These are phyloP conservation scores for Aphanomyces invadans DNA, from an alignment of 352 stramenopile genomes.

Conservation along the genomic window DNA sequence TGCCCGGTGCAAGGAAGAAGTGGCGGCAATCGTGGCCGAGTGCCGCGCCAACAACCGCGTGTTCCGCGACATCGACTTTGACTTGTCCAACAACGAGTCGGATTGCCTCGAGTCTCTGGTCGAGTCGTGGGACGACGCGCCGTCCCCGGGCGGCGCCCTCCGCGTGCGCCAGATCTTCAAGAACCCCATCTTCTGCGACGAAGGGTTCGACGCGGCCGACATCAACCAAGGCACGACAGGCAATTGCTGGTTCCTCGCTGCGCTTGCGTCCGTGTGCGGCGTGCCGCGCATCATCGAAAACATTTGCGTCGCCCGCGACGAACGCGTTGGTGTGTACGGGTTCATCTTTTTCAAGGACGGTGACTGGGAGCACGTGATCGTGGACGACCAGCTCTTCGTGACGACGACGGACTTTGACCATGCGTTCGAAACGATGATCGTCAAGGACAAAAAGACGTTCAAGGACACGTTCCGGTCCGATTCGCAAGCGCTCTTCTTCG, in stretches of 20 bases:
- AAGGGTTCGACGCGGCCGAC: slow-evolving; percentile 53
- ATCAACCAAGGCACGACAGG: slow-evolving; percentile 63
- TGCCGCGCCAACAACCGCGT: slow-evolving; percentile 14
- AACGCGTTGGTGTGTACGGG: slow-evolving; percentile 42
- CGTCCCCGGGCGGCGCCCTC: slow-evolving; percentile 23
- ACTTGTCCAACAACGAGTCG: not conserved
- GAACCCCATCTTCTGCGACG: slow-evolving; percentile 37
- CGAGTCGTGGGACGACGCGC: slow-evolving; percentile 2
- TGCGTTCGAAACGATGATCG: slow-evolving; percentile 28
- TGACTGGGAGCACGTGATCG: slow-evolving; percentile 40
- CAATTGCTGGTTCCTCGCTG: slow-evolving; percentile 78
- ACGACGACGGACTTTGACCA: slow-evolving; percentile 28
- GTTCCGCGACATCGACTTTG: slow-evolving; percentile 17
- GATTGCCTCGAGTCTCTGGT: slow-evolving; percentile 11
- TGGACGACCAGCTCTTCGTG: slow-evolving; percentile 41
- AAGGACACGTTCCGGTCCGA: slow-evolving; percentile 29
- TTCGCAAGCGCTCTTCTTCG: slow-evolving; percentile 36
- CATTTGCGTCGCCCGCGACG: slow-evolving; percentile 43
- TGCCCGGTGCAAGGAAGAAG: slow-evolving; percentile 12
- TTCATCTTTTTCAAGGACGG: slow-evolving; percentile 50
- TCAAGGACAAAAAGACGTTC: slow-evolving; percentile 27
- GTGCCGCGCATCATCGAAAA: slow-evolving; percentile 57
- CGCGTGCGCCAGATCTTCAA: slow-evolving; percentile 38
- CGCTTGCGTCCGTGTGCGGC: slow-evolving; percentile 58
- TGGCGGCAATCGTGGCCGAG: slow-evolving; percentile 7